Base-by-base conservation (phyloP, 495 filamentous ascomycete species). In the Trichoderma erinaceum region DNA sequence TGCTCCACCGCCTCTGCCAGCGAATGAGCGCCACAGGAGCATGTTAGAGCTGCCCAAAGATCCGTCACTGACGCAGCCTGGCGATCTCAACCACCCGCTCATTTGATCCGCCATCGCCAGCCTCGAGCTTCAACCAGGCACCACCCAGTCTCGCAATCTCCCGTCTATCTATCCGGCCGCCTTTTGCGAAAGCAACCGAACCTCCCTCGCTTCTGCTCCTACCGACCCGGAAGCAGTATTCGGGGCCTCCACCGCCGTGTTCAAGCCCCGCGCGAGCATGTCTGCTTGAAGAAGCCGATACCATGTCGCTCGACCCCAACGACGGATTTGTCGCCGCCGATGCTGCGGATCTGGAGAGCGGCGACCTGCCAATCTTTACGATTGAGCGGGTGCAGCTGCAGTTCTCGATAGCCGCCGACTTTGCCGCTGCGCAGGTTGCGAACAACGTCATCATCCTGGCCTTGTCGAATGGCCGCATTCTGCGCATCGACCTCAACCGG, bases 361-460 rank as follows among this genome's bases (percentile, higher is more conserved):
- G 83, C 63, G 79, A 87, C 61, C 82, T 93, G 38, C 91, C 92
- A 69, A 96, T 98, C 77, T 97, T 99, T 82, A 89, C 96, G 73
- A 87, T 98, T 73, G 89, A 94, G 76, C 88, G 82, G 68, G 95
- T 99, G 23, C 87, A 92, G 81, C 90, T 98, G 63, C 90, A 92
- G 73, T 98, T 97, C 81, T 85, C 88, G 38, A 88, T 97, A 70
- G 89, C 93, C 27, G 90, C 92, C 70, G 91, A 97, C 78, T 97
- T 99, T 75, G 95, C 96, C 43, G 93, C 96, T 29, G 92, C 93
- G 56, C 93, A 97, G 78, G 93, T 97, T 35, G 93, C 94, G 67
- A 97, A 99, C 79, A 97, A 99, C 84, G 92, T 97, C 64, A 84
- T 99, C 66, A 86, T 98, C 16, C 79, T 99, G 64, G 95, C 95